Evolutionary conservation across 2,329 filamentous ascomycete species (phyloP).

Genomic region (Raffaelea ambrosiae): DNA sequence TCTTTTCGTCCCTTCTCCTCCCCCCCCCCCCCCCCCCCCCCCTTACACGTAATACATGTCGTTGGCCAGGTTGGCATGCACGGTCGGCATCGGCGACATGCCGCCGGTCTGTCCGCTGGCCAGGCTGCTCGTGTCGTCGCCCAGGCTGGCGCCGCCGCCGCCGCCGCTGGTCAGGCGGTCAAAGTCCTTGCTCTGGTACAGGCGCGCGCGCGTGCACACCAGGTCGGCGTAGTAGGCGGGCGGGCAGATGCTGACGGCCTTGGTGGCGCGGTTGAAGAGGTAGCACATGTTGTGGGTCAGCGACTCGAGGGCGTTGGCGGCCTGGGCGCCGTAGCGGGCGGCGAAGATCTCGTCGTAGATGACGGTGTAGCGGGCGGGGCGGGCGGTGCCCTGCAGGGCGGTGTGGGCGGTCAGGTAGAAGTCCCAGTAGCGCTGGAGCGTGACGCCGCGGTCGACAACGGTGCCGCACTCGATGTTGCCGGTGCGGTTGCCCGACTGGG

Average conservation of each 20-base stretch:
- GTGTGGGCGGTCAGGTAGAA: constrained; percentile 79
- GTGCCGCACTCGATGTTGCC: constrained; percentile 70
- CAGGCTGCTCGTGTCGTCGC: neutral
- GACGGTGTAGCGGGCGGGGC: constrained; percentile 79
- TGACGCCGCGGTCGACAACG: constrained; percentile 77
- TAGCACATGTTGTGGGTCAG: constrained; percentile 77
- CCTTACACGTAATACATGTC: constrained; percentile 50
- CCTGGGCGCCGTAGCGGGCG: constrained; percentile 18
- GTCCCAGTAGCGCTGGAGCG: constrained; percentile 67
- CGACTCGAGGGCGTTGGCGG: constrained; percentile 61
- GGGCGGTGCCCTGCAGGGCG: constrained; percentile 55
- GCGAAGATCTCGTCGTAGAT: constrained; percentile 61
- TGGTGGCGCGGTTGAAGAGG: constrained; percentile 76
- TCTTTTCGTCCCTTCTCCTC: neutral
- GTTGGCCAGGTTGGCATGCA: constrained; percentile 34
- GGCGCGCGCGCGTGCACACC: constrained; percentile 67
- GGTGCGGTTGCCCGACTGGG: constrained; percentile 38
- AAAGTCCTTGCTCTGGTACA: constrained; percentile 59
- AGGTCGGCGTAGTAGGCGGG: constrained; percentile 89
- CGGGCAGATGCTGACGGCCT: constrained; percentile 77
- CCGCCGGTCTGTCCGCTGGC: neutral
- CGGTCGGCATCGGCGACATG: constrained; percentile 31
- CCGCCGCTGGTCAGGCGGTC: constrained; percentile 24
- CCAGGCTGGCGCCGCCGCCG: neutral
- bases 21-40: neutral